Conservation (phyloP, 176 grass and related monocot genomes). For the Puccinellia tenuiflora region DNA sequence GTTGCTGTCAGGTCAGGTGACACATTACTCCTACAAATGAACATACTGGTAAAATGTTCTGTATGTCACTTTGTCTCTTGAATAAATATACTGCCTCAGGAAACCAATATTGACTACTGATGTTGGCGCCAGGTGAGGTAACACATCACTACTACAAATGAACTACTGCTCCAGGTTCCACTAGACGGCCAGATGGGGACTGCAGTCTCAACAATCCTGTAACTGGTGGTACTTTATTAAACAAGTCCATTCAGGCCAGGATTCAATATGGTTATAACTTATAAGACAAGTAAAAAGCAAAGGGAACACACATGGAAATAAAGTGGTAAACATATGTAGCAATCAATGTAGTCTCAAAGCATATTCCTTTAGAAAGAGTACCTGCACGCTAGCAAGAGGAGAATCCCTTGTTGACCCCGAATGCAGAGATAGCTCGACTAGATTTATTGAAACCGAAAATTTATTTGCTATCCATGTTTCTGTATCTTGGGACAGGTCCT, state of each 20-base stretch:
- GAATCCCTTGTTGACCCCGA: conserved; percentile 82
- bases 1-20: neutral
- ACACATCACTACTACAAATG: neutral
- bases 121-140: neutral
- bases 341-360: conserved; percentile 14
- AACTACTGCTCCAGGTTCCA: neutral
- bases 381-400: conserved; percentile 77
- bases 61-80: neutral
- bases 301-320: conserved; percentile 6
- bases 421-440: conserved; percentile 91
- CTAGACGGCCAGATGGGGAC: neutral
- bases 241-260: neutral
- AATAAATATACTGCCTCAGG: neutral
- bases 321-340: neutral
- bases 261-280: conserved; percentile 7
- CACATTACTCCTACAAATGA: neutral
- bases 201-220: neutral
- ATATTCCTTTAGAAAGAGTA: conserved; percentile 25
- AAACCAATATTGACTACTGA: neutral
- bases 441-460: conserved; percentile 59
- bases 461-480: conserved; percentile 82
- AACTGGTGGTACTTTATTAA: neutral
- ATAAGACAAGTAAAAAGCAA: neutral
- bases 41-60: neutral
- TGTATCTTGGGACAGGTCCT: conserved; percentile 23